These are phyloP conservation scores for Nitzschia palea DNA, from an alignment of 108 stramenopile genomes.

Conservation along the genomic window DNA sequence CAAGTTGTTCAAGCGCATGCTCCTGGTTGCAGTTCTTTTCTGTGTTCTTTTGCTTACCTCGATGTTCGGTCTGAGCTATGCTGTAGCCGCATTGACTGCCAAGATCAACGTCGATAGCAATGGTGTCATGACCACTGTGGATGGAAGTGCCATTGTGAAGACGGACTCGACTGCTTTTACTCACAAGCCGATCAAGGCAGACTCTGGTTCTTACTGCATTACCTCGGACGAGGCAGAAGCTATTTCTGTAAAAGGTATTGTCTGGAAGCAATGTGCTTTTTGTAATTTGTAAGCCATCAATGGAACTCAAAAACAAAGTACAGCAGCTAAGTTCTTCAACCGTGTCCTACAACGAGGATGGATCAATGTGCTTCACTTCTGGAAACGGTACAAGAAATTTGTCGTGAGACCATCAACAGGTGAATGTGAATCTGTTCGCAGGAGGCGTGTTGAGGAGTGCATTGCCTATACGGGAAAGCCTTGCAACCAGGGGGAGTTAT, in stretches of 20 bases:
- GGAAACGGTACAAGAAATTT: too few species aligned
- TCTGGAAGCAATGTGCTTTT: not conserved
- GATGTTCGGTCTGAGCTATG: conserved; percentile 14
- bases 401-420: too few species aligned
- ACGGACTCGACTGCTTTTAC: conserved; percentile 5
- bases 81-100: conserved; percentile 8
- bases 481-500: too few species aligned
- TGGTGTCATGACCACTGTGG: conserved; percentile 2
- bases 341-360: too few species aligned
- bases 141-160: not conserved
- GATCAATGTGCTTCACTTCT: too few species aligned
- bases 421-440: too few species aligned
- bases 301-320: too few species aligned
- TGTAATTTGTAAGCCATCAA: too few species aligned
- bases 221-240: not conserved
- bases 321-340: too few species aligned
- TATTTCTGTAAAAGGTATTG: not conserved
- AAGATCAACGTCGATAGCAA: not conserved
- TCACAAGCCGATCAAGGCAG: not conserved
- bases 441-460: too few species aligned
- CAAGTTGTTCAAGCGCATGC: conserved; percentile 13
- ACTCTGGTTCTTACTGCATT: not conserved
- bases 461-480: too few species aligned
- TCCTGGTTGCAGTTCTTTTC: not conserved
- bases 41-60: conserved; percentile 6